Evolutionary conservation across 805 yeast genomes (phyloP), one percentile per base, ranked within the genome.

Genomic region (Wickerhamomyces hampshirensis): DNA sequence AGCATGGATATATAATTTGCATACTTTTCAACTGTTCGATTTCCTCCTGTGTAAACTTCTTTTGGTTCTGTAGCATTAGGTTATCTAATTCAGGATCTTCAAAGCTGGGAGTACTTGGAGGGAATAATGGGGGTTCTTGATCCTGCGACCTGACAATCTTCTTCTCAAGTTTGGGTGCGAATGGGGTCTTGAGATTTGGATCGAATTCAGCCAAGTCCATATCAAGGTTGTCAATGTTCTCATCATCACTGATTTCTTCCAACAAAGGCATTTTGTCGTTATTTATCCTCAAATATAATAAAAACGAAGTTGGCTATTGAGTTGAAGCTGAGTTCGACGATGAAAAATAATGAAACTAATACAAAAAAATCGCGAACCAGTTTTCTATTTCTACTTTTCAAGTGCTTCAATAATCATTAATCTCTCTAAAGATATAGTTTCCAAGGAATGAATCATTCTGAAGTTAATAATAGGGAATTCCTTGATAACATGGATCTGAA

Each of bases 141-240:
- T 75, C 85, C 48, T 77, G 82, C 13, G 85, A 78, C 53, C 84
- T 68, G 7, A 71, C 74, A 14, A 81, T 67, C 1, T 67, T 60
- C 26, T 86, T 83, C 43, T 71, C 70, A 16, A 80, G 73, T 48
- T 72, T 68, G 33, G 88, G 87, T 1, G 89, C 89, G 16, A 82
- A 62, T 6, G 91, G 84, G 0, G 91, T 80, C 28, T 59, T 69
- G 44, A 83, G 62, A 27, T 62, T 59, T 17, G 81, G 88, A 60
- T 88, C 97, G 45, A 87, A 83, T 64, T 91, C 94, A 4, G 95
- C 94, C 18, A 89, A 68, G 61, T 89, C 96, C 84, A 86, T 82
- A 51, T 91, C 96, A 78, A 87, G 69, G 64, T 88, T 80, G 55
- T 89, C 97, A 62, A 91, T 78, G 50, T 82, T 89, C 46, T 85